phyloP scores from a whole-genome alignment of 805 yeast species.

The Metschnikowia anglica region DNA sequence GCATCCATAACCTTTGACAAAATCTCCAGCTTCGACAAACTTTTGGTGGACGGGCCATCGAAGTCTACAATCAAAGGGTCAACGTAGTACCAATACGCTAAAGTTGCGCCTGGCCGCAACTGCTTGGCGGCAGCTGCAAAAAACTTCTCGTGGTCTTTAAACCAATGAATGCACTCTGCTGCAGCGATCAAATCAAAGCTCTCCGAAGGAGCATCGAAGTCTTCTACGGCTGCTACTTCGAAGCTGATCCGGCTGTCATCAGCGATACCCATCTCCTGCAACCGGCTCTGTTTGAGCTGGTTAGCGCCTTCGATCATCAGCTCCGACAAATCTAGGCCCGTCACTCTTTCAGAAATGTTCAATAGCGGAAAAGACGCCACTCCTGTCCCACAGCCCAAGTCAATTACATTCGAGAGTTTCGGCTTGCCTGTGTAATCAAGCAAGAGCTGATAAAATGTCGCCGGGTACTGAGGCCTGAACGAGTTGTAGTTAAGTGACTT shows the following conservation, averaged over 20 bases:
- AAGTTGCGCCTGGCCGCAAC: slow-evolving; percentile 20
- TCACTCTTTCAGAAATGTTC: slow-evolving; percentile 35
- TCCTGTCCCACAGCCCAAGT: slow-evolving; percentile 57
- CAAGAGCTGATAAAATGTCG: slow-evolving; percentile 35
- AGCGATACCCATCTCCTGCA: slow-evolving; percentile 25
- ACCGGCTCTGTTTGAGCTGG: slow-evolving; percentile 24
- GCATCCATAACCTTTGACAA: slow-evolving; percentile 25
- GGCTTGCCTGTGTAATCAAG: slow-evolving; percentile 25
- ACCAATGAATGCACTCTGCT: slow-evolving; percentile 24
- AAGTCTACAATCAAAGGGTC: slow-evolving; percentile 35
- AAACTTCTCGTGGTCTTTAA: slow-evolving; percentile 19
- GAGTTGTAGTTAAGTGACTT: slow-evolving; percentile 25
- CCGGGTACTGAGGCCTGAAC: slow-evolving; percentile 44
- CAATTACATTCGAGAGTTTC: slow-evolving; percentile 29
- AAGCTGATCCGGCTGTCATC: slow-evolving; percentile 32
- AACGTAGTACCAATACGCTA: slow-evolving; percentile 24
- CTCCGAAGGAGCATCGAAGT: slow-evolving; percentile 22
- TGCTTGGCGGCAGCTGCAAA: slow-evolving; percentile 15
- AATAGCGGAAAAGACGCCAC: slow-evolving; percentile 48
- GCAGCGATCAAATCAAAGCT: slow-evolving; percentile 22
- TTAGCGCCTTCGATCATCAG: slow-evolving; percentile 48
- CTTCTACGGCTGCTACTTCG: slow-evolving; percentile 34
- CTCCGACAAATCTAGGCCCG: slow-evolving; percentile 48
- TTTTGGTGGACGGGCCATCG: slow-evolving; percentile 16
- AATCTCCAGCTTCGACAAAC: slow-evolving; percentile 15